Evolutionary conservation across 2,329 filamentous ascomycete genomes (phyloP), one percentile per base, ranked within the genome.

Genomic region (Alternaria arborescens): DNA sequence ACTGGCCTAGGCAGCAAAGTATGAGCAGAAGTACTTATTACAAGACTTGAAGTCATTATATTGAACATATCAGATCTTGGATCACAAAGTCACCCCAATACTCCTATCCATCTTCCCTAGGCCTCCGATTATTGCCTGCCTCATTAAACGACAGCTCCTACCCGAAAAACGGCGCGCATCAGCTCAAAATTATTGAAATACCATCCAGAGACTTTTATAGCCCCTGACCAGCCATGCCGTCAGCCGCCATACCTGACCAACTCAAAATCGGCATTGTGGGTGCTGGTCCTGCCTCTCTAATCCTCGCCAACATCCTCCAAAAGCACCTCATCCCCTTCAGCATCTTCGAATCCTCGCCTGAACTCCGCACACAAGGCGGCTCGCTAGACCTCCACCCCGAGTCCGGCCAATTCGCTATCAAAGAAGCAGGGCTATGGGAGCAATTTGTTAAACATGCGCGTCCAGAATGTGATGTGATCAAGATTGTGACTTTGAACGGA

Each of bases 381-480:
- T 63, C 64, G n/a, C 80, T 88, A 3, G 86, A 88, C 66, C 73
- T 88, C 8, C 85, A 88, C 63, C 81, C 80, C 0, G 64, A 76
- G 3, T 83, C 82, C 1, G 86, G 86, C 0, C 81, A 87, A 32
- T 75, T 78, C 4, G 85, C 85, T 0, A 69, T 88, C 48, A 81
- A 80, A 53, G 81, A 84, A 57, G 84, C 84, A 4, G 81, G 80
- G 0, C 72, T 88, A 6, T 84, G 78, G 71, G 80, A 83, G 1
- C 77, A 82, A 32, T 88, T 87, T 71, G 65, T 78, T n/a, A 77
- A 81, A 61, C 62, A 82, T 53, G 83, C 83, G 2, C 82, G 85
- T 40, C 84, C 83, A 43, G 85, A 87, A 61, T 81, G 82, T 56
- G 84, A 87, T 55, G 82, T 81, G 30, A 62, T 84, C 56, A 79